Evolutionary conservation across 164 flowering plant genomes (phyloP).

Genomic region (Brasenia schreberi): DNA sequence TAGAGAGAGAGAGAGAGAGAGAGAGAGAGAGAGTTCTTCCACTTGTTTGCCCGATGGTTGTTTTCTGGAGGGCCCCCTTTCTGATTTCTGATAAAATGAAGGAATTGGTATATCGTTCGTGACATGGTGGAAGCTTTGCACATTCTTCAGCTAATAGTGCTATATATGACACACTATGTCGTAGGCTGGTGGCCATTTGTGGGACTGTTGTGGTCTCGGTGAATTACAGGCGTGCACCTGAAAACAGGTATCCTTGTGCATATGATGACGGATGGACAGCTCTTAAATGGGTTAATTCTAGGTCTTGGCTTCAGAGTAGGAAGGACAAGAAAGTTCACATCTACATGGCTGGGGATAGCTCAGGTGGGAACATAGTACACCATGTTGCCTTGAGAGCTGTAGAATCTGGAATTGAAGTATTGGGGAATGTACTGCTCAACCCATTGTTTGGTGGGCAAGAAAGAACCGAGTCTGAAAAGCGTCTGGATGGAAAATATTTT

Average conservation of each 20-base stretch:
- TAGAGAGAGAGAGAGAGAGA: neutral
- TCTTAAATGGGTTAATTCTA: constrained; percentile 54
- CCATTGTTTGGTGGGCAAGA: constrained; percentile 75
- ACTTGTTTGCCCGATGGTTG: neutral
- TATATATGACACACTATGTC: constrained; percentile 65
- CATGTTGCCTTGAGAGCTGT: constrained; percentile 43
- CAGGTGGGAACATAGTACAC: constrained; percentile 72
- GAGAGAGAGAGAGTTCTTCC: neutral
- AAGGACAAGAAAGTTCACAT: constrained; percentile 49
- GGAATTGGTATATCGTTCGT: neutral
- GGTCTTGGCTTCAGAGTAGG: constrained; percentile 54
- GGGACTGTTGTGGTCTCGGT: constrained; percentile 71
- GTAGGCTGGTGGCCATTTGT: constrained; percentile 50
- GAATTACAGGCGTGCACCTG: constrained; percentile 76
- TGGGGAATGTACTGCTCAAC: constrained; percentile 58
- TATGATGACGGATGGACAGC: constrained; percentile 87
- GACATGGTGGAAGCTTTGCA: constrained; percentile 81
- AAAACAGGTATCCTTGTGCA: constrained; percentile 60
- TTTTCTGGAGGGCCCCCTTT: neutral
- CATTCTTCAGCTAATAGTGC: constrained; percentile 77
- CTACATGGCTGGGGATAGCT: constrained; percentile 71
- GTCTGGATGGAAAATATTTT: constrained; percentile 64
- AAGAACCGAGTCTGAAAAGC: constrained; percentile 62
- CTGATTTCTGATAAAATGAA: neutral
- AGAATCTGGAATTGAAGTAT: constrained; percentile 37